Percentiles rank a stretch among this genome's conserved stretches.
phyloP scores from a whole-genome alignment of 2,329 filamentous ascomycete species.

The Aureobasidium subglaciale region DNA sequence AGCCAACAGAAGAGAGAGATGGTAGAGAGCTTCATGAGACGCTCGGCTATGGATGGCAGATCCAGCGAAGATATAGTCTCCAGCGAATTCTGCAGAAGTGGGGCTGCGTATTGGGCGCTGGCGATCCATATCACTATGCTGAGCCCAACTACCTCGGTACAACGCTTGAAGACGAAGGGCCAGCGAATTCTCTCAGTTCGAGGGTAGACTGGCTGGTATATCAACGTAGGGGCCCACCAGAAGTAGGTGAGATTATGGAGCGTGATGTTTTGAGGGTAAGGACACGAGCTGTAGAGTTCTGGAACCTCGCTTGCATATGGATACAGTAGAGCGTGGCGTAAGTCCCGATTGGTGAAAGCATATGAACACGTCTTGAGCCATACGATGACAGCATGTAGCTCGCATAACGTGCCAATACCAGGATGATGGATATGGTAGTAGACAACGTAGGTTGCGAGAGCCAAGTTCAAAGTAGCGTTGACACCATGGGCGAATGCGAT shows the following conservation, averaged over 20 bases:
- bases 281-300: slow-evolving; percentile 71
- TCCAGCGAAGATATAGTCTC: slow-evolving; percentile 79
- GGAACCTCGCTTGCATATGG: slow-evolving; percentile 56
- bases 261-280: slow-evolving; percentile 88
- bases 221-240: slow-evolving; percentile 93
- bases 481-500: slow-evolving; percentile 74
- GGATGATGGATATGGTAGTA: slow-evolving; percentile 92
- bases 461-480: slow-evolving; percentile 76
- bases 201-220: slow-evolving; percentile 96
- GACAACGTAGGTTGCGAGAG: slow-evolving; percentile 74
- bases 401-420: slow-evolving; percentile 81
- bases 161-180: slow-evolving; percentile 77
- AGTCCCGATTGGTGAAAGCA: slow-evolving; percentile 90
- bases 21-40: slow-evolving; percentile 88
- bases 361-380: slow-evolving; percentile 96
- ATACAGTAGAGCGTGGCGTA: slow-evolving; percentile 67
- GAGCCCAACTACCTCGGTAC: slow-evolving; percentile 69
- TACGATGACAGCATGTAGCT: slow-evolving; percentile 88
- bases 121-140: slow-evolving; percentile 92
- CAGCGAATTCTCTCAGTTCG: slow-evolving; percentile 75
- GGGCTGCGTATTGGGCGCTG: slow-evolving; percentile 88
- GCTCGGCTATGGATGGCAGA: slow-evolving; percentile 73
- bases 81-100: slow-evolving; percentile 81
- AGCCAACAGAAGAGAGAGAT: slow-evolving; percentile 96
- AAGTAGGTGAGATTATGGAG: slow-evolving; percentile 86